A percentile compares a stretch with the other conserved stretches of the same genome.
These are phyloP conservation scores for Colletotrichum filicis DNA, from an alignment of 2,329 filamentous ascomycete genomes.

Conservation along the genomic window DNA sequence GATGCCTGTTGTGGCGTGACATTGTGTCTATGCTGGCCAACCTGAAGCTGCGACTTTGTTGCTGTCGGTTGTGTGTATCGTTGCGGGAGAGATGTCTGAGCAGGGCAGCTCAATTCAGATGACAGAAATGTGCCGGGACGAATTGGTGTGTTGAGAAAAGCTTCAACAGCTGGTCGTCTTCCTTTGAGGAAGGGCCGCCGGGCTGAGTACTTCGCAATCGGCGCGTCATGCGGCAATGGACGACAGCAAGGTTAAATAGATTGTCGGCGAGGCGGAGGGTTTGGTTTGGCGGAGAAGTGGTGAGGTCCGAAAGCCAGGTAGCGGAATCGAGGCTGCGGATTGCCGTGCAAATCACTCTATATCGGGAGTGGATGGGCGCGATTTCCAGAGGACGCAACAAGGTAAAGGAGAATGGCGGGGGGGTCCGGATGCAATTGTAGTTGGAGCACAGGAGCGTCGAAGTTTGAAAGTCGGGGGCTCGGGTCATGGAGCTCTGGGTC, in stretches of 20 bases:
- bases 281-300: constrained; percentile 1
- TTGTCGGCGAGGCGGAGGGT: background rate
- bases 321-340: constrained; percentile 6
- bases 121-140: background rate
- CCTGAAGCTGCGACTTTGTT: background rate
- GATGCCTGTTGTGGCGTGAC: constrained; percentile 36
- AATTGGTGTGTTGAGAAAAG: background rate
- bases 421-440: constrained; percentile 34
- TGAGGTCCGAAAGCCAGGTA: constrained; percentile 9
- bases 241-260: constrained; percentile 22
- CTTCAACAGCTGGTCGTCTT: constrained; percentile 27
- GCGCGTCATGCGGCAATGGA: constrained; percentile 33
- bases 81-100: background rate
- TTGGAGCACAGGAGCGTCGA: constrained; percentile 30
- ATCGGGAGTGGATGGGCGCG: constrained; percentile 15
- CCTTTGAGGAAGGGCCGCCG: constrained; percentile 10
- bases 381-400: constrained; percentile 28
- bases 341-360: constrained; percentile 29
- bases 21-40: constrained; percentile 5
- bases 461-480: constrained; percentile 30
- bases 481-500: constrained; percentile 30
- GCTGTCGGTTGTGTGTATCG: background rate
- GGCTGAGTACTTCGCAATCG: constrained; percentile 8
- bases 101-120: background rate
- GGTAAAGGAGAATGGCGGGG: constrained; percentile 30